Evolutionary conservation across 352 stramenopile species (phyloP).

Genomic region (Phytophthora parvispora): DNA sequence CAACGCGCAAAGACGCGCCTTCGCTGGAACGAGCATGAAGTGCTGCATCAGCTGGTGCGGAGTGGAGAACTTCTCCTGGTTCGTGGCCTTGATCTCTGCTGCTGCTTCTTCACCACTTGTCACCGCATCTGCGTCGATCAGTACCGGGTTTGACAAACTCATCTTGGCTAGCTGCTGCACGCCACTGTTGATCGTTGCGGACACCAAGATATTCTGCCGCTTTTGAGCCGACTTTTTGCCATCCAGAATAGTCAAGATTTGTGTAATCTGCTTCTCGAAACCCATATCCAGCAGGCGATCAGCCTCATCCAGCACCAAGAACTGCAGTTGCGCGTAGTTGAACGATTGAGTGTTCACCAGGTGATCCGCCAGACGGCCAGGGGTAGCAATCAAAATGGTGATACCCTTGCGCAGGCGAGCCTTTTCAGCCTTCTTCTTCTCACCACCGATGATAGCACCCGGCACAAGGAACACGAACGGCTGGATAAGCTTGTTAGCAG

Average conservation of each 20-base stretch:
- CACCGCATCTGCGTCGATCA: constrained; percentile 81
- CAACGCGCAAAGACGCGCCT: constrained; percentile 94
- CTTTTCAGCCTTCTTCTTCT: constrained; percentile 94
- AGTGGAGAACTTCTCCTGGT: constrained; percentile 84
- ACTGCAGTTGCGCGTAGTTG: constrained; percentile 90
- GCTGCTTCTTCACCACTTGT: constrained; percentile 20
- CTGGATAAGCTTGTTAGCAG: constrained; percentile 94
- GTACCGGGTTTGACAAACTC: constrained; percentile 79
- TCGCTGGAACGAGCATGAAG: constrained; percentile 96
- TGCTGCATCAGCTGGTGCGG: constrained; percentile 96
- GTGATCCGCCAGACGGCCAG: constrained; percentile 96
- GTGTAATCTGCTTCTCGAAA: constrained; percentile 99
- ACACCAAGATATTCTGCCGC: constrained; percentile 89
- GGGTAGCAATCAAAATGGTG: constrained; percentile 98
- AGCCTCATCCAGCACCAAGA: constrained; percentile 99
- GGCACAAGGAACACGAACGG: constrained; percentile 93
- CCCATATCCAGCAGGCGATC: constrained; percentile 99
- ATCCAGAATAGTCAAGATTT: constrained; percentile 97
- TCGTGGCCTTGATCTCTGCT: constrained; percentile 16
- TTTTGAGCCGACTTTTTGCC: constrained; percentile 87
- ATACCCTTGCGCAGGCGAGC: constrained; percentile 91
- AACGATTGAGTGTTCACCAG: constrained; percentile 97
- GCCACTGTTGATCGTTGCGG: constrained; percentile 89
- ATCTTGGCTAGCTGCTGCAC: constrained; percentile 87
- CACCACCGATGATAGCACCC: constrained; percentile 95